Evolutionary conservation across 2,329 filamentous ascomycete species (phyloP), one percentile per base, ranked within the genome.

Genomic region (Sporothrix humicola): DNA sequence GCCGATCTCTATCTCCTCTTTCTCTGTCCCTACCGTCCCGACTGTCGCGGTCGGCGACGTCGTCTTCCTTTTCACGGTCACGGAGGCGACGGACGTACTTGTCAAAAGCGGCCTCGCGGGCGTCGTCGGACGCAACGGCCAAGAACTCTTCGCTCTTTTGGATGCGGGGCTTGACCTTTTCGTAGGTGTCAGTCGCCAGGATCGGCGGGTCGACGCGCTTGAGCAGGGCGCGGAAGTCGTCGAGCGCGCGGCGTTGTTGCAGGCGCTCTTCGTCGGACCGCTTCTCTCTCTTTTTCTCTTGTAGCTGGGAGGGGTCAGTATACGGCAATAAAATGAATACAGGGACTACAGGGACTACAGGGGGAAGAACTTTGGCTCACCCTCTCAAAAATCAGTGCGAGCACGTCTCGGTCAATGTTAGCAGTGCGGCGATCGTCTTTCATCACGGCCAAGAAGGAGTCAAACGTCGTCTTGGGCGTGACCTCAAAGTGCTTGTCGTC

Each of bases 401-500:
- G 85, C 74, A 91, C 91, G 77, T 97, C 93, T 79, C 89, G 88
- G 81, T 95, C 91, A 87, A 97, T 91, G 85, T 92, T 91, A 87
- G 93, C 91, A 86, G 94, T 97, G 80, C 94, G 93, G 79, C 90
- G 89, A 87, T 98, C 94, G 86, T 91, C 90, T 82, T 91, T 91
- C 87, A 98, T 91, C 78, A 96, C 86, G 79, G 88, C 86, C 81
- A 91, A 85, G 84, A 98, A 98, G 79, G 97, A 94, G 80, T 97
- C 92, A 82, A 97, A 91, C 65, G 93, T 91, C 79, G 95, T 98
- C 79, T 93, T 92, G 76, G 92, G 87, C 77, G 92, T 94, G 79
- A 98, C 90, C 82, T 98, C 95, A 87, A 94, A 97, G 79, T 91
- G 93, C 85, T 93, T 93, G 83, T 97, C 94, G 86, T 97, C 93